Conservation (phyloP, 768 basidiomycete species). For the Mycena alexandri region DNA sequence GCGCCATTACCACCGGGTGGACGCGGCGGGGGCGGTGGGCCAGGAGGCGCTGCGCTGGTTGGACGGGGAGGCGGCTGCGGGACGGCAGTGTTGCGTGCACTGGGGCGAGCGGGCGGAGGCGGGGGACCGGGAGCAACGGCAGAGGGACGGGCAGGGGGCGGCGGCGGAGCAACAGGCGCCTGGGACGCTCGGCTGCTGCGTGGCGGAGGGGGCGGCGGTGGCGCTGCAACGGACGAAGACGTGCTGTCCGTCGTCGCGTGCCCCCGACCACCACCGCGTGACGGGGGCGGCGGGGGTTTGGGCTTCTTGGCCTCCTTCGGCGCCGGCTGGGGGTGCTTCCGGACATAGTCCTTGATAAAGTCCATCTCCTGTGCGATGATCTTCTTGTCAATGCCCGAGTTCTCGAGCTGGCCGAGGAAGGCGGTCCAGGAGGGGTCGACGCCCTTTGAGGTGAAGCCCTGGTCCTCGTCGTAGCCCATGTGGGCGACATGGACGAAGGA, state of each 20-base stretch:
- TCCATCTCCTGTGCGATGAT: conserved; percentile 84
- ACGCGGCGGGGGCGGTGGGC: conserved; percentile 52
- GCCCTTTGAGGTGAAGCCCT: conserved; percentile 87
- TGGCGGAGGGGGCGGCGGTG: conserved; percentile 39
- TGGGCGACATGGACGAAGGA: conserved; percentile 93
- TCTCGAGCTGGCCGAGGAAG: conserved; percentile 74
- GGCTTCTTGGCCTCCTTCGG: conserved; percentile 57
- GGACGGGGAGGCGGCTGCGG: conserved; percentile 57
- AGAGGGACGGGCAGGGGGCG: conserved; percentile 49
- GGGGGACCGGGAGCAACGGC: conserved; percentile 46
- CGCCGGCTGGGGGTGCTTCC: conserved; percentile 60
- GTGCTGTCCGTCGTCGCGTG: conserved; percentile 52
- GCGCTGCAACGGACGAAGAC: conserved; percentile 40
- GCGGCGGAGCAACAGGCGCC: conserved; percentile 38
- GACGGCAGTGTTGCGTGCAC: conserved; percentile 48
- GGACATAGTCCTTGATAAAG: conserved; percentile 89
- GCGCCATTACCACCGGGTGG: conserved; percentile 42
- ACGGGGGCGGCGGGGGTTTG: conserved; percentile 67
- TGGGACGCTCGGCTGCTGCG: conserved; percentile 43
- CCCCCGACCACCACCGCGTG: conserved; percentile 47
- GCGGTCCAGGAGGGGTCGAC: conserved; percentile 93
- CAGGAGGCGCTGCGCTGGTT: conserved; percentile 42
- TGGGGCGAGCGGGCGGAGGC: conserved; percentile 58
- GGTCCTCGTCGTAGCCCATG: conserved; percentile 92
- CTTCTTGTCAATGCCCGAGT: conserved; percentile 73